These are phyloP conservation scores for Claviceps humidiphila DNA, from an alignment of 2,329 filamentous ascomycete genomes.

Conservation along the genomic window DNA sequence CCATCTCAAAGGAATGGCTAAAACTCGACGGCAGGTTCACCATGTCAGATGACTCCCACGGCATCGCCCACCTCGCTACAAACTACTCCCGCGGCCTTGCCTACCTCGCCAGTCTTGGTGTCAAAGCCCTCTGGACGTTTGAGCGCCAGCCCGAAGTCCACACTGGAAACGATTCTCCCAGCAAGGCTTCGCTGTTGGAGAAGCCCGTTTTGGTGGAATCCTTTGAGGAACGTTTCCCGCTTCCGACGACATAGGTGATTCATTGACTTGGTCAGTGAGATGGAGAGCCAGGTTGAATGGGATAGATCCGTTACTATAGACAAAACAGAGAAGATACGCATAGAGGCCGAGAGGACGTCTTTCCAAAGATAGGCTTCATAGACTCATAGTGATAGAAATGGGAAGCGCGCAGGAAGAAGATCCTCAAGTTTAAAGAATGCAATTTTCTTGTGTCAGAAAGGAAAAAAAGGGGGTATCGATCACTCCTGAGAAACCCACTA, in stretches of 20 bases:
- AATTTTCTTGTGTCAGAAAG: no score
- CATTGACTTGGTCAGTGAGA: neutral
- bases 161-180: constrained; percentile 10
- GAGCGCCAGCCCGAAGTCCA: constrained; percentile 20
- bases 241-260: neutral
- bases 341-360: no score
- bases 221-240: constrained; percentile 22
- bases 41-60: constrained; percentile 90
- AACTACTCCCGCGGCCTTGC: constrained; percentile 62
- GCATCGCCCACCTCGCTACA: constrained; percentile 71
- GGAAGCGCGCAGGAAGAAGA: no score
- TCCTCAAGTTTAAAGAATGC: no score
- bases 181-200: constrained; percentile 26
- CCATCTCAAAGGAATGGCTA: constrained; percentile 49
- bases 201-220: constrained; percentile 28
- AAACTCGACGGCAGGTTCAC: constrained; percentile 68
- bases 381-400: no score
- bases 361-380: no score
- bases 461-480: neutral
- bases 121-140: constrained; percentile 48
- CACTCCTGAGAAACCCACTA: neutral
- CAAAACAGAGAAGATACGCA: neutral
- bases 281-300: neutral
- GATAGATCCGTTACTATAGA: neutral
- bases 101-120: constrained; percentile 55